Base-by-base conservation (phyloP, 2,329 filamentous ascomycete genomes). In the Diaporthe citriasiana region DNA sequence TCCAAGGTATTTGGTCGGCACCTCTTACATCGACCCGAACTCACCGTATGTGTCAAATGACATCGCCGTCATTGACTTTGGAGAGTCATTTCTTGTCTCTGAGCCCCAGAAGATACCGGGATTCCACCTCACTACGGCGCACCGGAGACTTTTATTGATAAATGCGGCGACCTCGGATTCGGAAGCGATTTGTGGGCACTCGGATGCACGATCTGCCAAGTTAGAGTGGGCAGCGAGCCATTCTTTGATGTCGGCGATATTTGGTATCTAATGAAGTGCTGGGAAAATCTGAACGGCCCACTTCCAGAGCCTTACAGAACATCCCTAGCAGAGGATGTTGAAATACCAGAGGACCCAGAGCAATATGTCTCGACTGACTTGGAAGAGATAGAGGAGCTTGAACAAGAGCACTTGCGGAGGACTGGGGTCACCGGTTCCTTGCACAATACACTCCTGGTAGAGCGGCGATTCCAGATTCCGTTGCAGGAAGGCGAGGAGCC, bases 101-200 rank as follows among this genome's bases (percentile, higher is more conserved):
- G n/a, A 33, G 1, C 25, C 59, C 40, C 59, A 33, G 59, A 63
- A 8, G 15, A 42, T 1, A 30, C 57, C 4, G 40, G 40, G 1
- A 63, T 45, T 5, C 40, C 57, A 19, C 15, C 15, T 19, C 38
- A 42, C 13, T 45, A 63, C 17, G n/a, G 57, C 15, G n/a, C 57
- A 0, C 57, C 57, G 9, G 57, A 63, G n/a, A 42, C 15, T 3
- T 63, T 63, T 17, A 9, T 63, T 4, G 38, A 45, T 9, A 30
- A 63, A 2, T 63, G 57, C 17, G 25, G 25, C 1, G 17, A 9
- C 13, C 25, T 63, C 5, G 57, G 57, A 30, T 17, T 63, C 7
- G 57, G 38, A 7, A 60, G 57, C 38, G 57, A 60, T 6, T 19
- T 60, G n/a, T 60, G 57, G 57, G 38, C 57, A 40, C 57, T 60